phyloP scores from a whole-genome alignment of 345 rosid genomes.

The Eutrema japonicum region DNA sequence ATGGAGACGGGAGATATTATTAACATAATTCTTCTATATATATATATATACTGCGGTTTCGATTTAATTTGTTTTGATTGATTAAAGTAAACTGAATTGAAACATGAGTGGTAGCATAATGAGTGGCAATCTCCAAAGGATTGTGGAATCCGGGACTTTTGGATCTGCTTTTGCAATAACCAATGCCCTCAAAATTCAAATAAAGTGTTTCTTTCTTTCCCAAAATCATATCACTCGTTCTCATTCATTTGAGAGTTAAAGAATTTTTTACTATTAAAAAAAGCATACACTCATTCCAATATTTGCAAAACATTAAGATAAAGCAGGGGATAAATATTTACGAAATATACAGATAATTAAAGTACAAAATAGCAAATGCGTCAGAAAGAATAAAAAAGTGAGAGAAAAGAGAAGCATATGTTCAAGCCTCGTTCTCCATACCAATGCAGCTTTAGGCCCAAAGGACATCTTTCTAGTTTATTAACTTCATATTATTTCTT shows the following conservation, averaged over 20 bases:
- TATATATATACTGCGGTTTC: no score
- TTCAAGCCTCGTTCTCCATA: not conserved
- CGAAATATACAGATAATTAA: not conserved
- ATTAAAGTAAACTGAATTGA: not conserved
- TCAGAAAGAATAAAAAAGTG: not conserved
- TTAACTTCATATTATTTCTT: not conserved
- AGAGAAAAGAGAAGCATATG: constrained; percentile 5
- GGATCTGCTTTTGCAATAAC: constrained; percentile 35
- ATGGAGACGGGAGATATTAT: not conserved
- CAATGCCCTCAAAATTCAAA: constrained; percentile 16
- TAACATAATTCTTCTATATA: not conserved
- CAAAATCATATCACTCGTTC: constrained; percentile 22
- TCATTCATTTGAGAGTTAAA: not conserved
- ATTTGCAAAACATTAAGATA: not conserved
- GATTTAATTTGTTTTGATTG: not conserved
- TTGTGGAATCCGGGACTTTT: constrained; percentile 25
- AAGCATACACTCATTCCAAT: constrained; percentile 14
- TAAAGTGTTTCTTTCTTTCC: constrained; percentile 32
- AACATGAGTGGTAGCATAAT: constrained; percentile 22
- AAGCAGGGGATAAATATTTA: not conserved
- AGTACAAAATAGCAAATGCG: constrained; percentile 1
- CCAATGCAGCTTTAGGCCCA: constrained; percentile 17
- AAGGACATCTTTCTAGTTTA: constrained; percentile 8
- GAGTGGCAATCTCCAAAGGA: constrained; percentile 32
- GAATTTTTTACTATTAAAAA: not conserved